These are phyloP conservation scores for Gastrolobium villosum DNA, from an alignment of 306 rosid genomes.

Conservation along the genomic window DNA sequence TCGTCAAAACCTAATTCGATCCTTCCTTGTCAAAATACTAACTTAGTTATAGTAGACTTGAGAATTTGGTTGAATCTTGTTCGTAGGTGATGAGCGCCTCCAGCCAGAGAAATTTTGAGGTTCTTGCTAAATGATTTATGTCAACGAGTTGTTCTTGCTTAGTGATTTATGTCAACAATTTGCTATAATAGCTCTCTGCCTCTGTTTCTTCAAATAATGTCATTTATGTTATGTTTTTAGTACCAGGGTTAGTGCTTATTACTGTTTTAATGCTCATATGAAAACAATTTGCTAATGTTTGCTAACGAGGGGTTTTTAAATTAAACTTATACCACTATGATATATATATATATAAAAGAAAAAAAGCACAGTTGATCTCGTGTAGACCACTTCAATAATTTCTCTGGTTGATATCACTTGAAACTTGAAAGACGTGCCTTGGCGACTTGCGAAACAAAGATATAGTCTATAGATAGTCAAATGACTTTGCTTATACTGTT, in stretches of 20 bases:
- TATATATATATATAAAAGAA: too few species aligned
- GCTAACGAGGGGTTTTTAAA: not conserved
- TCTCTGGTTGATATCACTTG: not conserved
- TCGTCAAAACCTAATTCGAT: too few species aligned
- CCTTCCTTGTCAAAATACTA: not conserved
- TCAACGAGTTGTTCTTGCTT: conserved; percentile 17
- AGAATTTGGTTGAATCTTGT: not conserved
- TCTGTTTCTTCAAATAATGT: conserved; percentile 12
- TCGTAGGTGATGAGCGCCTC: not conserved
- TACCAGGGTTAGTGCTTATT: not conserved
- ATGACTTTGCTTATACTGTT: conserved; percentile 4
- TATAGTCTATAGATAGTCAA: not conserved
- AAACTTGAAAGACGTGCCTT: not conserved
- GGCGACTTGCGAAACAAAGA: conserved; percentile 31
- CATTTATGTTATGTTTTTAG: not conserved
- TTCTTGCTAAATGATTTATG: conserved; percentile 17
- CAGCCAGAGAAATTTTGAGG: conserved; percentile 18
- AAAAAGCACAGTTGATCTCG: too few species aligned
- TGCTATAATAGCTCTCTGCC: not conserved
- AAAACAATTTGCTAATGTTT: conserved; percentile 1
- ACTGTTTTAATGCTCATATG: not conserved
- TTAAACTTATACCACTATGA: not conserved
- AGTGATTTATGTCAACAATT: conserved; percentile 29
- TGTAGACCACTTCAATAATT: not conserved
- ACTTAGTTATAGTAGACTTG: not conserved